Evolutionary conservation across 2,329 filamentous ascomycete species (phyloP), one percentile per base, ranked within the genome.

Genomic region (Calycina herbarum): DNA sequence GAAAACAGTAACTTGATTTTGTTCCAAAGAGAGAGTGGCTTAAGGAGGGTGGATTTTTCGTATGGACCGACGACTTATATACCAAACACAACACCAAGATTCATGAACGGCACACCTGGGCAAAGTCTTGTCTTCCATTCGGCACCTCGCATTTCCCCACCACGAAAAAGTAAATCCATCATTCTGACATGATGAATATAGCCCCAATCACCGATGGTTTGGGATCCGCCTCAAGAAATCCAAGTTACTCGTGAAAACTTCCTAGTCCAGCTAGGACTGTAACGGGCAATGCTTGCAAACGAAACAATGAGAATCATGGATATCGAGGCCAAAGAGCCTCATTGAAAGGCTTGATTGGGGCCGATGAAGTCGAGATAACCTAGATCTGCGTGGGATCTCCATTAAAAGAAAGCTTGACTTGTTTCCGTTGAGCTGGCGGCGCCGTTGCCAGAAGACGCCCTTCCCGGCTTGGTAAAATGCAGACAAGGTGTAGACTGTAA

Each of bases 321-420:
- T 6, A 33, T 42, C 54, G 63, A 59, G 59, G 57, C 51, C 66
- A 61, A 38, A 66, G 61, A 65, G 58, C 45, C 62, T 61, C 57
- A 65, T 67, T 67, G 33, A 20, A 38, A 20, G 13, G 59, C 65
- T 63, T 63, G 60, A 51, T 64, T 63, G 59, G 40, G 57, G 13
- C 10, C 27, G 57, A 42, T 62, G 45, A 62, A 57, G 31, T 33
- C 48, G 20, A 31, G n/a, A 33, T 35, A 33, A 7, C 24, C 61
- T 38, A 56, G 68, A 65, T 64, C 51, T 40, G 57, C 38, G 31
- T 38, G 62, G 61, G 60, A 35, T 59, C 27, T 38, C 31, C 63
- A 42, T 45, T 51, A 45, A 64, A 66, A 27, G 63, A 66, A 68
- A 63, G 65, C 64, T 64, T 70, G 54, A 61, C 5, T 51, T 54